Conservation (phyloP, 352 stramenopile species). For the Albugo laibachii region DNA sequence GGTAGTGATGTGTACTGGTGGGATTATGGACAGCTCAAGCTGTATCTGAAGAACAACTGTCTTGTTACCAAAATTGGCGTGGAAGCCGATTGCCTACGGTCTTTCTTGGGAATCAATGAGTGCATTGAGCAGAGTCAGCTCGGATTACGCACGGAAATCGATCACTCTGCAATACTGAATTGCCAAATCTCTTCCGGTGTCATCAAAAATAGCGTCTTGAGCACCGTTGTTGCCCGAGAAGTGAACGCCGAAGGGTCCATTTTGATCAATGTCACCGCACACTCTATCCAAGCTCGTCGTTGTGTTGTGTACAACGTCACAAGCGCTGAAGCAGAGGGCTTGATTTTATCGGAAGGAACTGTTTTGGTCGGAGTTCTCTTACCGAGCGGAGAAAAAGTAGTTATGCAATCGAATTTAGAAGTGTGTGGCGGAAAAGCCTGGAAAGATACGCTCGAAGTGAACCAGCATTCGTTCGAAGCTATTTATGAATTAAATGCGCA, state of each 20-base stretch:
- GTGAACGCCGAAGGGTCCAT: constrained; percentile 90
- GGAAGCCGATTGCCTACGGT: constrained; percentile 56
- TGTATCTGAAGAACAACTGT: constrained; percentile 95
- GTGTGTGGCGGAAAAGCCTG: constrained; percentile 88
- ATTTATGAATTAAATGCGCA: constrained; percentile 88
- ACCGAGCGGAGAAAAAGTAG: constrained; percentile 79
- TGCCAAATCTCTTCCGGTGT: constrained; percentile 40
- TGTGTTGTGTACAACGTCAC: constrained; percentile 97
- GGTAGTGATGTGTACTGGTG: constrained; percentile 95
- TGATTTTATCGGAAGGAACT: constrained; percentile 83
- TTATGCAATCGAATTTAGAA: constrained; percentile 83
- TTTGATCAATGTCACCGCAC: constrained; percentile 94
- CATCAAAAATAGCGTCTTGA: constrained; percentile 75
- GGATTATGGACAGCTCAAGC: constrained; percentile 96
- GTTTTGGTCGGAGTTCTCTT: constrained; percentile 89
- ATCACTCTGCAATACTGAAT: constrained; percentile 60
- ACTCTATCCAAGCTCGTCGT: constrained; percentile 86
- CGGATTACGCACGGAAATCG: constrained; percentile 26
- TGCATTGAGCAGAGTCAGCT: constrained; percentile 56
- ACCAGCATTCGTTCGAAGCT: constrained; percentile 88
- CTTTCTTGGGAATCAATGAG: constrained; percentile 66
- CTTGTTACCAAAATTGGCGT: constrained; percentile 80
- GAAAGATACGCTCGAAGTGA: constrained; percentile 85
- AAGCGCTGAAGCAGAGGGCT: constrained; percentile 71
- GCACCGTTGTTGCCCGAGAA: constrained; percentile 73